Conservation (phyloP, 108 stramenopile species). For the Cyclotella choctawhatcheeana region DNA sequence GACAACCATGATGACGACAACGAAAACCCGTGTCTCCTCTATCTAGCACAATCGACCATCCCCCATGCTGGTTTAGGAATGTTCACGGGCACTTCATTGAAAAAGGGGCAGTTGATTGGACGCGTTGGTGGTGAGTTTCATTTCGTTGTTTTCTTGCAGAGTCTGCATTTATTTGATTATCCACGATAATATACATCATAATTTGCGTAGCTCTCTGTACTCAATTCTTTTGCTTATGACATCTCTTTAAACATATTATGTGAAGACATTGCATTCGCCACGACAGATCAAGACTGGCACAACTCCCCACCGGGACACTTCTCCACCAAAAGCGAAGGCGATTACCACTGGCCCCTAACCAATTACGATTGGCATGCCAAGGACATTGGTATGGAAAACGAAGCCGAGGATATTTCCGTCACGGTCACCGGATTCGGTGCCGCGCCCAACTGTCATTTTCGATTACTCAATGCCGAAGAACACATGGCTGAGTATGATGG, state of each 20-base stretch:
- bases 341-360: constrained; percentile 56
- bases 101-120: constrained; percentile 29
- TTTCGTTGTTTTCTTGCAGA: too few species aligned
- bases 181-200: too few species aligned
- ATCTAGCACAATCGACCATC: constrained; percentile 52
- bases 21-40: constrained; percentile 36
- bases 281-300: constrained; percentile 55
- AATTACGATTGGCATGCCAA: constrained; percentile 54
- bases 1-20: not conserved
- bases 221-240: too few species aligned
- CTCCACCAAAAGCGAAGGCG: constrained; percentile 32
- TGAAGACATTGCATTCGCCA: constrained; percentile 52
- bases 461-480: constrained; percentile 51
- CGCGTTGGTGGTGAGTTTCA: too few species aligned
- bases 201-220: too few species aligned
- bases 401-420: constrained; percentile 45
- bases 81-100: constrained; percentile 39
- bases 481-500: constrained; percentile 30
- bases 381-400: constrained; percentile 43
- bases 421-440: constrained; percentile 56
- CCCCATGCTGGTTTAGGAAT: constrained; percentile 48
- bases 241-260: too few species aligned
- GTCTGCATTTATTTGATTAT: too few species aligned
- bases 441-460: constrained; percentile 55
- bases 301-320: constrained; percentile 13